A percentile compares a stretch with the other conserved stretches of the same genome.
Conservation (phyloP, 106 monocot species). For the Vanilla planifolia region DNA sequence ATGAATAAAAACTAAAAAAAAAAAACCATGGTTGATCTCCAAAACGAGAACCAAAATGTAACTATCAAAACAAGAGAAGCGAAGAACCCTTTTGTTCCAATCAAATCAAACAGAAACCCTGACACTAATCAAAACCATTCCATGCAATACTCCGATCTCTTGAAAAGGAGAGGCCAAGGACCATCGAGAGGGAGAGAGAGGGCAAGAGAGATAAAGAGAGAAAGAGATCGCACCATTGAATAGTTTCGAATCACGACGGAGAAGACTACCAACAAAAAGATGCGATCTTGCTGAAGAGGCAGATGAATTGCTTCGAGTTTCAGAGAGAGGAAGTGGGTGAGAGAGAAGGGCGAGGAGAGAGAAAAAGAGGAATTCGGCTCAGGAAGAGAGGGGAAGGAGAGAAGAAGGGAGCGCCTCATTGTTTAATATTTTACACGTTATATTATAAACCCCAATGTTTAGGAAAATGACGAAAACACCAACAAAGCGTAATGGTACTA, state of each 20-base stretch:
- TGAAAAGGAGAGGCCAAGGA: neutral
- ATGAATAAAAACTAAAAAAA: neutral
- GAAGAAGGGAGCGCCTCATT: neutral
- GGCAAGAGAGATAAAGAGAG: neutral
- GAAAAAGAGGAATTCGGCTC: neutral
- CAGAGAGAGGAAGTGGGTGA: neutral
- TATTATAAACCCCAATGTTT: neutral
- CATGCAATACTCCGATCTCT: no score
- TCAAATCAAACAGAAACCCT: neutral
- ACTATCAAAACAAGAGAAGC: neutral
- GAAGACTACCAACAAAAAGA: neutral
- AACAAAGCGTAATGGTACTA: neutral
- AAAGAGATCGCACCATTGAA: conserved; percentile 7
- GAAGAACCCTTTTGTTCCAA: neutral
- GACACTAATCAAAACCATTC: neutral
- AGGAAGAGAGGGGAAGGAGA: neutral
- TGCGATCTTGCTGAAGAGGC: neutral
- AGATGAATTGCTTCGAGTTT: neutral
- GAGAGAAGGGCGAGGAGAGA: neutral
- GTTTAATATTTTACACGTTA: neutral
- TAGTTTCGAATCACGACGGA: neutral
- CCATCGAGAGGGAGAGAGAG: neutral
- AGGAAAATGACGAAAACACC: neutral
- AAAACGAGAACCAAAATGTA: neutral
- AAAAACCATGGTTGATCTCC: neutral